Evolutionary conservation across 352 stramenopile genomes (phyloP).

Genomic region (Saprolegnia diclina): DNA sequence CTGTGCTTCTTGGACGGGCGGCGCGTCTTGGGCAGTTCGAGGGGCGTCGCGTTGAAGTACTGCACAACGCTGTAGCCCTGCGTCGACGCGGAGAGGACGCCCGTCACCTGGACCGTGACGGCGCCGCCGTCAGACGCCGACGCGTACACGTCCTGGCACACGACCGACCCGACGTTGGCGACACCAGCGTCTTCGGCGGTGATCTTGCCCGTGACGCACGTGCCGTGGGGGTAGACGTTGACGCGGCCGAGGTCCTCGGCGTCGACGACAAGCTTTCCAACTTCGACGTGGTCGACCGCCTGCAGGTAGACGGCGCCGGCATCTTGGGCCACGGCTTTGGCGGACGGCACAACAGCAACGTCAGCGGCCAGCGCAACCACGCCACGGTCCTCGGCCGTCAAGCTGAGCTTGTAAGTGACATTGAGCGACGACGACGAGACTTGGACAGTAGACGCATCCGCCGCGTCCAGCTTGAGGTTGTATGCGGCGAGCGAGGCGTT

Average conservation of each 20-base stretch:
- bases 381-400: background rate
- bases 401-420: background rate
- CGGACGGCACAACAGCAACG: background rate
- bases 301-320: constrained; percentile 14
- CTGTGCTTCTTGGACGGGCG: constrained; percentile 9
- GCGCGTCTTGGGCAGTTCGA: constrained; percentile 14
- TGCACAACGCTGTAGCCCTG: background rate
- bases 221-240: constrained; percentile 18
- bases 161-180: constrained; percentile 15
- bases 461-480: constrained; percentile 6
- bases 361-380: background rate
- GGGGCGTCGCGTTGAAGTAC: constrained; percentile 23
- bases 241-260: constrained; percentile 1
- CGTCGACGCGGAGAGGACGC: background rate
- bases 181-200: background rate
- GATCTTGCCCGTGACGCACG: constrained; percentile 2
- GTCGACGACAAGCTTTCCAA: background rate
- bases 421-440: background rate
- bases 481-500: background rate
- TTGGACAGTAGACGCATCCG: constrained; percentile 1
- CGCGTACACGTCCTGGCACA: constrained; percentile 6
- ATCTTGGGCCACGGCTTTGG: background rate
- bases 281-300: background rate
- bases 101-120: constrained; percentile 14
- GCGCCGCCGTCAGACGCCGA: background rate